Evolutionary conservation across 2,329 filamentous ascomycete species (phyloP).

Genomic region (Trichoderma harzianum): DNA sequence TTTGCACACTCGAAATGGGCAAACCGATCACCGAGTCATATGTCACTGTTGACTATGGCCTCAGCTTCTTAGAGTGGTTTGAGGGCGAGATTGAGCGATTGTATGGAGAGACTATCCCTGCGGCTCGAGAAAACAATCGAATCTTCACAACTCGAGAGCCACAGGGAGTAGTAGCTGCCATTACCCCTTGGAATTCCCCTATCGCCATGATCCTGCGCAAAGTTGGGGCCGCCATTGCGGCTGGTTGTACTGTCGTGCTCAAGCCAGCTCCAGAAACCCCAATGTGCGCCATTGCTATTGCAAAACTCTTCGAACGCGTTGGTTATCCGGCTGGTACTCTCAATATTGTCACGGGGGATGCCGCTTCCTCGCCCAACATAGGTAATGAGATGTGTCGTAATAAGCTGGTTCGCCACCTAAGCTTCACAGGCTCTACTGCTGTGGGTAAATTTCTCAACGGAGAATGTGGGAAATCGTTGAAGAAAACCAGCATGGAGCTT

Average conservation of each 20-base stretch:
- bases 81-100: too few species aligned
- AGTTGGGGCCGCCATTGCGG: neutral
- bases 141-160: too few species aligned
- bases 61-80: too few species aligned
- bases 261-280: constrained; percentile 71
- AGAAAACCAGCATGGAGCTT: neutral
- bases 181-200: too few species aligned
- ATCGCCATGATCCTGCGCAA: neutral
- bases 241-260: constrained; percentile 57
- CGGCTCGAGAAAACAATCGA: too few species aligned
- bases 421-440: neutral
- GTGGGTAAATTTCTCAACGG: neutral
- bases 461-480: neutral
- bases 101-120: too few species aligned
- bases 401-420: neutral
- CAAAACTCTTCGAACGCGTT: constrained; percentile 62
- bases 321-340: constrained; percentile 58
- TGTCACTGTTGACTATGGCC: too few species aligned
- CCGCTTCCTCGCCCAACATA: neutral
- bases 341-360: constrained; percentile 57
- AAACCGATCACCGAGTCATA: too few species aligned
- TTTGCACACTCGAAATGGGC: too few species aligned
- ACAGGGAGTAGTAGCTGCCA: too few species aligned
- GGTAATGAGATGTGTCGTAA: neutral
- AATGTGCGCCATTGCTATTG: constrained; percentile 65